Evolutionary conservation across 2,329 filamentous ascomycete species (phyloP).

Genomic region (Harringtonia aguacate): DNA sequence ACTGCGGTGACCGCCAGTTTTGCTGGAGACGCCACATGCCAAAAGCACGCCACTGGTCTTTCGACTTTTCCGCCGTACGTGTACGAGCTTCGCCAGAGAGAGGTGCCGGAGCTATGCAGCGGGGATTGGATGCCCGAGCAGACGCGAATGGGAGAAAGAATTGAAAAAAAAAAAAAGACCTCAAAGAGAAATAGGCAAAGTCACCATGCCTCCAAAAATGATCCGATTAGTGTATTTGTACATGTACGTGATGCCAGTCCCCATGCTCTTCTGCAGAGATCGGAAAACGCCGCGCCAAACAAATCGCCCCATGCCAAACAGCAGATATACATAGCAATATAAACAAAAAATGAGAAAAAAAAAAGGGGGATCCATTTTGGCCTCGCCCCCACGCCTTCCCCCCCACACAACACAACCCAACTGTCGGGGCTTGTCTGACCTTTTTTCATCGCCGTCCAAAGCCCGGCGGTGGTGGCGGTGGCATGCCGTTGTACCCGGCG

Average conservation of each 20-base stretch:
- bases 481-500: slow-evolving; percentile 8
- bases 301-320: background rate
- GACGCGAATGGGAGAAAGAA: background rate
- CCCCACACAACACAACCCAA: too few species aligned
- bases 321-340: background rate
- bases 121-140: too few species aligned
- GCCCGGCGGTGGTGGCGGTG: slow-evolving; percentile 14
- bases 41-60: too few species aligned
- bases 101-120: too few species aligned
- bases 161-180: background rate
- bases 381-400: background rate
- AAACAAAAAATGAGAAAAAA: background rate
- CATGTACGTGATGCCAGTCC: background rate
- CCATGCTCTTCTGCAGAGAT: background rate
- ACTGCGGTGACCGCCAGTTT: too few species aligned
- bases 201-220: background rate
- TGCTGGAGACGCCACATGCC: too few species aligned
- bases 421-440: too few species aligned
- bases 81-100: too few species aligned
- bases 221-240: background rate
- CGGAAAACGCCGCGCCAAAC: slow-evolving; percentile 1
- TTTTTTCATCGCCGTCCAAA: slow-evolving; percentile 17
- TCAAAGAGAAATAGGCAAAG: too few species aligned
- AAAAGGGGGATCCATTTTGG: background rate
- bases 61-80: too few species aligned